Evolutionary conservation across 768 basidiomycete genomes (phyloP).

Genomic region (Cubamyces lactineus): DNA sequence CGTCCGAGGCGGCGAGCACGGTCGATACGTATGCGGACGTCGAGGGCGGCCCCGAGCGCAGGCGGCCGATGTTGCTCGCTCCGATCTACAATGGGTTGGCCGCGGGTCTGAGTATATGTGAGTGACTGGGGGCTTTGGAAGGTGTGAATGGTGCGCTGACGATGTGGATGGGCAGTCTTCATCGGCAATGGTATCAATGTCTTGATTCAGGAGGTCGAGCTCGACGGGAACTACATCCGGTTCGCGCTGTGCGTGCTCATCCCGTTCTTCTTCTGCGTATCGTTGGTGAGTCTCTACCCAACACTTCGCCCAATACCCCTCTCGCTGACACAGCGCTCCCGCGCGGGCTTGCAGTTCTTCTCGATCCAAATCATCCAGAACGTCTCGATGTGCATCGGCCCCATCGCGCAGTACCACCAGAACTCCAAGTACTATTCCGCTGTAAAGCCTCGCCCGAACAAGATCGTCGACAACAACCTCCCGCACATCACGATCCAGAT

Average conservation of each 20-base stretch:
- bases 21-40: slow-evolving; percentile 30
- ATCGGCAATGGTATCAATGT: slow-evolving; percentile 66
- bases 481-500: slow-evolving; percentile 58
- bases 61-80: slow-evolving; percentile 41
- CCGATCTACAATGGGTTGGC: slow-evolving; percentile 41
- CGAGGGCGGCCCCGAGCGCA: slow-evolving; percentile 35
- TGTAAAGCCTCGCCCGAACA: slow-evolving; percentile 44
- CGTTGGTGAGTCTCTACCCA: slow-evolving; percentile 38
- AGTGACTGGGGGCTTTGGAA: slow-evolving; percentile 4
- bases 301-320: not conserved
- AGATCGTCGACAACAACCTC: slow-evolving; percentile 46
- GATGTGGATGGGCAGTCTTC: slow-evolving; percentile 49
- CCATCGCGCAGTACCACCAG: slow-evolving; percentile 53
- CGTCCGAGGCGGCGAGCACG: slow-evolving; percentile 20
- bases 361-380: slow-evolving; percentile 46
- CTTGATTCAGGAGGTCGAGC: slow-evolving; percentile 55
- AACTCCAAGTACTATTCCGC: slow-evolving; percentile 62
- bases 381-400: slow-evolving; percentile 49
- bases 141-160: not conserved
- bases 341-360: slow-evolving; percentile 35
- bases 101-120: slow-evolving; percentile 37
- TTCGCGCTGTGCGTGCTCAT: slow-evolving; percentile 48
- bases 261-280: slow-evolving; percentile 50
- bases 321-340: not conserved
- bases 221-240: slow-evolving; percentile 48